Conservation (phyloP, 495 filamentous ascomycete genomes). For the Podospora appendiculata region DNA sequence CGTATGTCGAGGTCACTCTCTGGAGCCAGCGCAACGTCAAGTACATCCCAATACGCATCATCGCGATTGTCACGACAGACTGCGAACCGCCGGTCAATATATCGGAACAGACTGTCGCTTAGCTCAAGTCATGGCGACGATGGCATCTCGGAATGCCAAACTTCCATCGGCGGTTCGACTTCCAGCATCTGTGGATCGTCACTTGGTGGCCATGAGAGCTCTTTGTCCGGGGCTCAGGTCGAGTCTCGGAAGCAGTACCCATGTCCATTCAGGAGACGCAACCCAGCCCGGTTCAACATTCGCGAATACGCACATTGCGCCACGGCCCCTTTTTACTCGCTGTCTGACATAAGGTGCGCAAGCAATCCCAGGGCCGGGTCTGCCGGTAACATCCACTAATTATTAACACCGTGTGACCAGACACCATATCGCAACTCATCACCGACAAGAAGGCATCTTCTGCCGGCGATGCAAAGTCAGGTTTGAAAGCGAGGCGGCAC, state of each 20-base stretch:
- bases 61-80: not conserved
- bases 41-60: not conserved
- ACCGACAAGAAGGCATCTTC: constrained; percentile 1
- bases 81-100: not conserved
- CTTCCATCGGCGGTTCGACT: not conserved
- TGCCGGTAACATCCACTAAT: not conserved
- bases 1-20: too few relatives aligned
- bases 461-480: constrained; percentile 17
- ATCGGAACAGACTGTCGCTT: not conserved
- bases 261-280: constrained; percentile 31
- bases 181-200: not conserved
- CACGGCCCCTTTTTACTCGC: constrained; percentile 9
- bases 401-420: constrained; percentile 3
- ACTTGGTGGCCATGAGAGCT: not conserved
- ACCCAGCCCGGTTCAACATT: constrained; percentile 29
- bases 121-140: not conserved
- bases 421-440: constrained; percentile 13
- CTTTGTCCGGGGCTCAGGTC: not conserved
- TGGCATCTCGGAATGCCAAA: not conserved
- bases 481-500: constrained; percentile 1
- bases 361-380: not conserved
- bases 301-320: constrained; percentile 26
- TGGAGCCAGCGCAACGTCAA: too few relatives aligned
- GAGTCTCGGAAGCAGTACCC: constrained; percentile 5
- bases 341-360: constrained; percentile 16